Base-by-base conservation (phyloP, 768 basidiomycete genomes). In the Suillus subluteus region DNA sequence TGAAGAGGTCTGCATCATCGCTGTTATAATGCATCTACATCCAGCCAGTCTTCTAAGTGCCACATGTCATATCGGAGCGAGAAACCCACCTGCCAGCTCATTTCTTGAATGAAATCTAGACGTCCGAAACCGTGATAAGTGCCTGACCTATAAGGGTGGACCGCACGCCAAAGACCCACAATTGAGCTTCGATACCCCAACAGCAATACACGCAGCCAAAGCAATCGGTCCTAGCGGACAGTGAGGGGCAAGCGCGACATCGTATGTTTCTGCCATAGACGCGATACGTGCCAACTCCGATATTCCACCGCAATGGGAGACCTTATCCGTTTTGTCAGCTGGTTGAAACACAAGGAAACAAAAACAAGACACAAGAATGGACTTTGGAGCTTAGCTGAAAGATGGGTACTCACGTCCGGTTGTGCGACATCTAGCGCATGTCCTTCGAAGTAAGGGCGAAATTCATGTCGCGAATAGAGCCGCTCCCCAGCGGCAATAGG, bases 171-270 rank as follows among this genome's bases (percentile, higher is more conserved):
- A 63, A 46, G 1, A 74, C 85, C 69, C 67, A 86, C 89, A 89
- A 71, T 91, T 90, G 4, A 86, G 86, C 13, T 84, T 82, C 30
- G 83, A 78, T 43, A 85, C 79, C 4, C 83, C 89, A 4, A 91
- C 82, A 63, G 91, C 88, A 52, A 91, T 83, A 71, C 87, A 88
- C 26, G 90, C 89, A 6, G 90, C 91, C 30, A 91, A 82, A 0
- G 90, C 88, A 38, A 92, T 85, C 0, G 90, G 91, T 0, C 89
- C 89, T 2, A 90, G 72, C 2, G 91, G 90, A 76, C 89, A 91
- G 71, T 92, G 90, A 6, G 91, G 90, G 0, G 89, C 91, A 62
- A 89, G 73, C 13, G 85, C 90, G 62, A 92, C 86, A 68, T 92
- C 91, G 72, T 91, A 91, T 4, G 84, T 87, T 74, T 90, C 88